Conservation (phyloP, 176 grass and related monocot species). For the Themeda triandra region DNA sequence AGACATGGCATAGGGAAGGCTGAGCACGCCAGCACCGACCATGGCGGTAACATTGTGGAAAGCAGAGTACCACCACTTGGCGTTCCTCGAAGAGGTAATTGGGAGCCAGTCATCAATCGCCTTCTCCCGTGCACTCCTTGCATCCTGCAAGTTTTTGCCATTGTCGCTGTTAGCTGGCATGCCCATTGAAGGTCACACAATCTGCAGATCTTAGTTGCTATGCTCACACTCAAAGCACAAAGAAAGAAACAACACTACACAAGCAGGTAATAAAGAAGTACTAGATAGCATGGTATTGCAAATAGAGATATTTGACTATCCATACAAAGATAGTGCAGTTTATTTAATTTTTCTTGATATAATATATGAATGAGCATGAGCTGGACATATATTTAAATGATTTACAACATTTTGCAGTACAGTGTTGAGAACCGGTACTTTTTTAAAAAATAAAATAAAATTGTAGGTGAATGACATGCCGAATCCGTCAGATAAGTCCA, state of each 20-base stretch:
- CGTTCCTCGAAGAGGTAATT: constrained; percentile 76
- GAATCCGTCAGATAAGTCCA: background rate
- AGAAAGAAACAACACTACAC: background rate
- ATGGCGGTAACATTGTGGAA: constrained; percentile 99
- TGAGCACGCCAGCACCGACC: constrained; percentile 90
- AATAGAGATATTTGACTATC: background rate
- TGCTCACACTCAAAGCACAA: background rate
- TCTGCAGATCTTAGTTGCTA: background rate
- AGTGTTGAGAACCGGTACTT: background rate
- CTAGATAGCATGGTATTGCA: background rate
- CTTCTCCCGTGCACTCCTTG: constrained; percentile 34
- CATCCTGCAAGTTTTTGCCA: constrained; percentile 15
- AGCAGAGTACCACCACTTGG: constrained; percentile 94
- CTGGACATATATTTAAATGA: background rate
- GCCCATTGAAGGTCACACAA: background rate
- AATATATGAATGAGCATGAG: background rate
- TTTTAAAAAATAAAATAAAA: background rate
- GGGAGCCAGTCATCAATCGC: constrained; percentile 74
- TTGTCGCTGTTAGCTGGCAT: background rate
- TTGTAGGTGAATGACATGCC: background rate
- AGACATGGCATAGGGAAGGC: constrained; percentile 80
- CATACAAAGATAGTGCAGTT: background rate
- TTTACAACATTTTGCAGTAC: background rate
- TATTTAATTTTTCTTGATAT: background rate
- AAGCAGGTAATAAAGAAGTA: background rate